Conservation (phyloP, 345 rosid species). For the Citrus glauca region DNA sequence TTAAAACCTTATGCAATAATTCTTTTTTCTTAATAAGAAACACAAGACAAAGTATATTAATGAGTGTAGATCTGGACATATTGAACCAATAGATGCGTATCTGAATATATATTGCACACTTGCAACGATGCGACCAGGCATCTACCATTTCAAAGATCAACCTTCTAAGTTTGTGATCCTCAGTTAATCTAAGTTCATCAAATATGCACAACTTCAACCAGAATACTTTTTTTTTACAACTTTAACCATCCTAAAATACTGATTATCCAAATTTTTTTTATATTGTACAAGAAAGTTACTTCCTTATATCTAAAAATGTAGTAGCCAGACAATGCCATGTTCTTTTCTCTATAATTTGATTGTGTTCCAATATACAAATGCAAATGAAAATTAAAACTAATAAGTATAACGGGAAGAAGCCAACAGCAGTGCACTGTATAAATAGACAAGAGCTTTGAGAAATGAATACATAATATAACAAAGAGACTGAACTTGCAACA, state of each 20-base stretch:
- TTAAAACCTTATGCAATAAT: neutral
- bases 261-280: neutral
- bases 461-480: neutral
- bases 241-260: neutral
- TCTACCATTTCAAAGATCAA: neutral
- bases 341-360: neutral
- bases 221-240: neutral
- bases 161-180: neutral
- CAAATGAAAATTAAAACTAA: neutral
- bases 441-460: neutral
- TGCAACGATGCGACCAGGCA: neutral
- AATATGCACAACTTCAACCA: neutral
- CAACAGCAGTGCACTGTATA: neutral
- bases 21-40: too few relatives aligned
- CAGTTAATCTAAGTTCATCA: neutral
- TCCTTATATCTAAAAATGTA: neutral
- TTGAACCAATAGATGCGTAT: neutral
- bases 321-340: neutral
- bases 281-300: neutral
- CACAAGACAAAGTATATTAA: too few relatives aligned
- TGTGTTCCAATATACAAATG: neutral
- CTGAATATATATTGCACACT: neutral
- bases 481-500: neutral
- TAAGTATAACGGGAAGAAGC: neutral
- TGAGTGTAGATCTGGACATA: neutral